Evolutionary conservation across 208 protist genomes (phyloP), one percentile per base, ranked within the genome.

Genomic region (Tritrichomonas musculus): DNA sequence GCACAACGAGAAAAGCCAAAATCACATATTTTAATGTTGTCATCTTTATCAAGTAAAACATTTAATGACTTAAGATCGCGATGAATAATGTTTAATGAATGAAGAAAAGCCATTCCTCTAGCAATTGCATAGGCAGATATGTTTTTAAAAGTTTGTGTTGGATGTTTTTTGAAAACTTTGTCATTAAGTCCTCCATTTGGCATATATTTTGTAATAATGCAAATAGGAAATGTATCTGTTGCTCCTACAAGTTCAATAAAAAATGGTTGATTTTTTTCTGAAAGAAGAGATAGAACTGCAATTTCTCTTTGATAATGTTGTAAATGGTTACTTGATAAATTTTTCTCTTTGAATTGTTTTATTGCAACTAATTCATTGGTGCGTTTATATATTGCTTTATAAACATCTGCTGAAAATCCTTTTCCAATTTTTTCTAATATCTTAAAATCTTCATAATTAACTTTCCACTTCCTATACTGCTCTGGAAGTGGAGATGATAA

Each of bases 171-270:
- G 9, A 39, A 20, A 39, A 72, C 33, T 9, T 92, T 44, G n/a
- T 72, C 20, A 36, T 92, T 41, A 1, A 92, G 20, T 4, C 55
- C 55, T 14, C 88, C 88, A 36, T 44, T 44, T 22, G 50, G 55
- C 88, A 92, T 92, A 17, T 36, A 92, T 66, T 92, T 55, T 5
- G 57, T 92, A 30, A 92, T 44, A 36, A 92, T 72, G 33, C 88
- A 92, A 64, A 72, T 57, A 14, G 88, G 88, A 88, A 30, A 88
- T 33, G 13, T 57, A 57, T 88, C 77, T 41, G 77, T 88, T 33
- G 77, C 77, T 39, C 77, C 77, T 47, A 88, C 41, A 36, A 88
- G 39, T 53, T 20, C 33, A 14, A 88, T 5, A 0, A 88, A 49
- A 57, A 17, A 57, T 53, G 44, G 41, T 17, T 53, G 41, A n/a